phyloP scores from a whole-genome alignment of 345 rosid genomes.

The Physaria fendleri region DNA sequence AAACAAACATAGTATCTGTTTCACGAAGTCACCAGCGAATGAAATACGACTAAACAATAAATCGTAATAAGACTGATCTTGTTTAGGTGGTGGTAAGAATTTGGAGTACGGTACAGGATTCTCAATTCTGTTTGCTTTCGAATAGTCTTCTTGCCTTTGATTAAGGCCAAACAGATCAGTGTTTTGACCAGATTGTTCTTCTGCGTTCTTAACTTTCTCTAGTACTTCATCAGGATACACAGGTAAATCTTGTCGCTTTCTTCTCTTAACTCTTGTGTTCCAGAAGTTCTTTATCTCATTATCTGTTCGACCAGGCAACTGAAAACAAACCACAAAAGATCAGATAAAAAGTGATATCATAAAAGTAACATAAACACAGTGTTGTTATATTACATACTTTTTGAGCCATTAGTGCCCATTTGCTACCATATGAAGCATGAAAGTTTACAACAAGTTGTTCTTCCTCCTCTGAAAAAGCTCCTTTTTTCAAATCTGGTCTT shows the following conservation, averaged over 20 bases:
- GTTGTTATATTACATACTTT: constrained; percentile 41
- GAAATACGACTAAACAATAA: too few species aligned
- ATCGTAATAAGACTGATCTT: too few species aligned
- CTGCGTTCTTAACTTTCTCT: constrained; percentile 33
- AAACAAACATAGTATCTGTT: too few species aligned
- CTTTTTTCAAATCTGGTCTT: constrained; percentile 52
- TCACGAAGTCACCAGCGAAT: too few species aligned
- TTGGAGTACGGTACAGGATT: too few species aligned
- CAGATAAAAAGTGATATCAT: not conserved
- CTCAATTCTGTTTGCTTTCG: constrained; percentile 32
- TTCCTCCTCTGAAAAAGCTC: constrained; percentile 43
- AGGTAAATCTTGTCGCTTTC: constrained; percentile 49
- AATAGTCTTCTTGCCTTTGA: constrained; percentile 31
- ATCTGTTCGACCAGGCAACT: constrained; percentile 71
- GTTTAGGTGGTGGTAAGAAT: too few species aligned
- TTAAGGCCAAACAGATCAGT: constrained; percentile 19
- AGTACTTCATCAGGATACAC: constrained; percentile 53
- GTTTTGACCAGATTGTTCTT: constrained; percentile 30
- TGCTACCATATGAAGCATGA: constrained; percentile 49
- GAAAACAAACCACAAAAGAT: not conserved
- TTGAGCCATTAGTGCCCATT: constrained; percentile 56
- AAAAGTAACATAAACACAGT: not conserved
- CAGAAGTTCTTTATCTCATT: constrained; percentile 76
- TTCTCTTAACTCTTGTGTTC: constrained; percentile 58
- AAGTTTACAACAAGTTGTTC: constrained; percentile 43